Evolutionary conservation across 257 asterid species (phyloP), one percentile per base, ranked within the genome.

Genomic region (Ajuga chamaepitys): DNA sequence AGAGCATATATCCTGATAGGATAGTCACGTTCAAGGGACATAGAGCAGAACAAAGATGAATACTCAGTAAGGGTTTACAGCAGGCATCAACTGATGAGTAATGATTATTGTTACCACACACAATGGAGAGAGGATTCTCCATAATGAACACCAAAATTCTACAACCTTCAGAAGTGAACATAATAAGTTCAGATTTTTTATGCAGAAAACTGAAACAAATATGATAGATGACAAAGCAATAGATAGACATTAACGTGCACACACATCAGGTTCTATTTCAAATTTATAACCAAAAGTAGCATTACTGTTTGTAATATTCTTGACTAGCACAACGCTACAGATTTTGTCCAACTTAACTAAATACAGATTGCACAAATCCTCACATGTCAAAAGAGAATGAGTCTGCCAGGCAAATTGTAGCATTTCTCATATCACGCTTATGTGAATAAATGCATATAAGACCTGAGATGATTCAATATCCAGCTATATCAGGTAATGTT

Each of bases 1-100:
- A 34, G 38, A 67, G 52, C 30, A 67, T 37, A 61, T 48, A 32
- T 57, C 66, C 62, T 34, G 18, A 63, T 53, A 16, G 48, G 41
- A 62, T 34, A 32, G 58, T 17, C 42, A 74, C 51, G 41, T 25
- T 70, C 17, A 25, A 70, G 41, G 8, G 58, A 18, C n/a, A 40
- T 28, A 10, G 38, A 41, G 34, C 38, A 38, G 51, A 64, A 67
- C 40, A 26, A 13, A 22, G 58, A 56, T 32, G 38, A 38, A 38
- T 41, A 7, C 38, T 68, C 41, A 2, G 25, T 20, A 22, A 37
- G 48, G 45, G 35, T 62, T 46, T 5, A 41, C 72, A 64, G 32
- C 18, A 2, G 34, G 18, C 40, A n/a, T 8, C 4, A 44, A 44
- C 24, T 32, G 48, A 24, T 38, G 42, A 56, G 21, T 44, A 52